These are phyloP conservation scores for Corylus americana DNA, from an alignment of 306 rosid genomes.

Conservation along the genomic window DNA sequence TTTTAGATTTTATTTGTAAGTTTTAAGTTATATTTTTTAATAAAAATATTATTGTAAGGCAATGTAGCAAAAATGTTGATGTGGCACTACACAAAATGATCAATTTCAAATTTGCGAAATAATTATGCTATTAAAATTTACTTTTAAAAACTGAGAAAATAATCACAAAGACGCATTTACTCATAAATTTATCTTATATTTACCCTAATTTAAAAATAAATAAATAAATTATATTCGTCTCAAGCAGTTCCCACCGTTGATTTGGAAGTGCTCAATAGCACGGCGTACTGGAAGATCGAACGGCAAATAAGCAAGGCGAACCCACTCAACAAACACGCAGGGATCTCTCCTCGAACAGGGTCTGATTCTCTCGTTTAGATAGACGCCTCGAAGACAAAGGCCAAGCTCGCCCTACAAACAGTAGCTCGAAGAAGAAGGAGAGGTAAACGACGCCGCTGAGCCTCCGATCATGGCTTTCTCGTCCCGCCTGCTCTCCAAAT, in stretches of 20 bases:
- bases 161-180: no score
- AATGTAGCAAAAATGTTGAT: no score
- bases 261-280: background rate
- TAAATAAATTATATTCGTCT: background rate
- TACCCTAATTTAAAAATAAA: no score
- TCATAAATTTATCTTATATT: no score
- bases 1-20: no score
- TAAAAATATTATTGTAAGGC: no score
- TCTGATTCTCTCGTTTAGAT: background rate
- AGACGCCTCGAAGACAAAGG: background rate
- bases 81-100: no score
- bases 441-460: conserved; percentile 25
- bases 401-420: background rate
- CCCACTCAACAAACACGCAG: background rate
- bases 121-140: no score
- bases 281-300: conserved; percentile 3
- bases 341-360: no score
- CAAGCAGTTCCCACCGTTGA: conserved; percentile 10
- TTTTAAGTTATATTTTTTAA: no score
- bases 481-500: conserved; percentile 71
- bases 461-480: conserved; percentile 70
- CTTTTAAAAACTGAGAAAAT: no score
- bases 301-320: conserved; percentile 14
- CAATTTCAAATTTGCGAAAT: no score
- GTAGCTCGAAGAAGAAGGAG: conserved; percentile 22